Conservation (phyloP, 2,329 filamentous ascomycete genomes). For the Fusarium kyushuense region DNA sequence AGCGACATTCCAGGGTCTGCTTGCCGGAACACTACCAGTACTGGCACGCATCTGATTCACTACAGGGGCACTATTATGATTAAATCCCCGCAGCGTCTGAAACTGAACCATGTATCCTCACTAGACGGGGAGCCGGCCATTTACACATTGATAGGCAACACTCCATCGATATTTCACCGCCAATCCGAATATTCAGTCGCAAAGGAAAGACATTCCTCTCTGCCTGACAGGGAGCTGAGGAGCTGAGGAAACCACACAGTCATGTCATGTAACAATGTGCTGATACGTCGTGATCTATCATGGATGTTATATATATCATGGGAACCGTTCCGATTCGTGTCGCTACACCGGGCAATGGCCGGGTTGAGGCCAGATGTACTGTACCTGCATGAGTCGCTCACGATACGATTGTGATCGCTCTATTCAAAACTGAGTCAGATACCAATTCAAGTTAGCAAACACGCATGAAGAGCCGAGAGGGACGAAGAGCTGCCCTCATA, state of each 20-base stretch:
- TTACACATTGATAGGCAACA: constrained; percentile 9
- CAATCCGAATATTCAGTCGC: constrained; percentile 17
- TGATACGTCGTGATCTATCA: constrained; percentile 24
- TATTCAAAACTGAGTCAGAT: background rate
- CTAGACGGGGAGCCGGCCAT: constrained; percentile 10
- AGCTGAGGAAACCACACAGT: constrained; percentile 10
- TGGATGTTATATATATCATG: constrained; percentile 25
- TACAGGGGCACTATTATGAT: constrained; percentile 21
- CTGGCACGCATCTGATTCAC: constrained; percentile 28
- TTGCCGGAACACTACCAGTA: constrained; percentile 14
- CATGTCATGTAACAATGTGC: constrained; percentile 17
- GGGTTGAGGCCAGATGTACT: constrained; percentile 25
- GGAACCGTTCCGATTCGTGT: constrained; percentile 46
- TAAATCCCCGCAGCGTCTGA: constrained; percentile 35
- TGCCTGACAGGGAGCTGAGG: background rate
- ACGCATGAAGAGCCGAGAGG: constrained; percentile 16
- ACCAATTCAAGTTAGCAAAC: background rate
- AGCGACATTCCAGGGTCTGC: constrained; percentile 17
- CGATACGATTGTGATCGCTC: background rate
- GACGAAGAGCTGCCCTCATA: constrained; percentile 31
- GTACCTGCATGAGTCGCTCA: constrained; percentile 1
- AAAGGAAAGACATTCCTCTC: background rate
- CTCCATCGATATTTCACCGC: constrained; percentile 11
- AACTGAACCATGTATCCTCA: constrained; percentile 30
- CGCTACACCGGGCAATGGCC: constrained; percentile 19